Percentiles rank a stretch among this genome's conserved stretches.
Evolutionary conservation across 495 filamentous ascomycete genomes (phyloP).

Genomic region (Haplographium delicatum): DNA sequence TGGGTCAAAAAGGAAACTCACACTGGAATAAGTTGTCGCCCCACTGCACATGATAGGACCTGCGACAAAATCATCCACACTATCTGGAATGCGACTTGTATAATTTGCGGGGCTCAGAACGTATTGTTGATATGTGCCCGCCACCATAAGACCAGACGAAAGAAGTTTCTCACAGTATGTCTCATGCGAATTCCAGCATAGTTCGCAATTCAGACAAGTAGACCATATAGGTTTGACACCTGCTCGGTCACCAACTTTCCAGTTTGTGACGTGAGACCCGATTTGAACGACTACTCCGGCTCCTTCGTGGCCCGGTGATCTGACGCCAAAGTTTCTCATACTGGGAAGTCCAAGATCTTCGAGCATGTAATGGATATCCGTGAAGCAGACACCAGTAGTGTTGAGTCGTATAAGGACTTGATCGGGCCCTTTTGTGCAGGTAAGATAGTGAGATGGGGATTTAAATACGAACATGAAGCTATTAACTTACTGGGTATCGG

Average conservation of each 20-base stretch:
- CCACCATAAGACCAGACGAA: constrained; percentile 39
- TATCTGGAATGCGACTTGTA: constrained; percentile 60
- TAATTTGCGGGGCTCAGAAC: constrained; percentile 53
- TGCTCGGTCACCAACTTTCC: constrained; percentile 53
- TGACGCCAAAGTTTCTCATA: too few species aligned
- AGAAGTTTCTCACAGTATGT: constrained; percentile 50
- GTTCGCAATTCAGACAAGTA: constrained; percentile 29
- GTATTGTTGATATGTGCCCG: constrained; percentile 70
- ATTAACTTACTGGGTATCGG: too few species aligned
- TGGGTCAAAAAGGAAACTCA: too few species aligned
- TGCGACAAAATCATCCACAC: constrained; percentile 45
- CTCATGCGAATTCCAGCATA: constrained; percentile 44
- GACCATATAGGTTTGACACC: constrained; percentile 46
- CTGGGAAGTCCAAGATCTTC: constrained; percentile 55
- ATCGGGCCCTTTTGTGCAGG: constrained; percentile 46
- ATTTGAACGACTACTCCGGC: constrained; percentile 56
- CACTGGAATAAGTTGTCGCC: constrained; percentile 50
- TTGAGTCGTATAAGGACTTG: constrained; percentile 62
- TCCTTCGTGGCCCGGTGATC: constrained; percentile 60
- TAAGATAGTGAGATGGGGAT: too few species aligned
- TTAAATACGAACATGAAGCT: too few species aligned
- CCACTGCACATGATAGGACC: constrained; percentile 61
- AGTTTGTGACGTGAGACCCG: constrained; percentile 41
- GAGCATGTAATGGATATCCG: constrained; percentile 58
- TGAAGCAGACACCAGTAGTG: constrained; percentile 61